A percentile compares a stretch with the other conserved stretches of the same genome.
Conservation (phyloP, 768 basidiomycete species). For the Boletales sp. region DNA sequence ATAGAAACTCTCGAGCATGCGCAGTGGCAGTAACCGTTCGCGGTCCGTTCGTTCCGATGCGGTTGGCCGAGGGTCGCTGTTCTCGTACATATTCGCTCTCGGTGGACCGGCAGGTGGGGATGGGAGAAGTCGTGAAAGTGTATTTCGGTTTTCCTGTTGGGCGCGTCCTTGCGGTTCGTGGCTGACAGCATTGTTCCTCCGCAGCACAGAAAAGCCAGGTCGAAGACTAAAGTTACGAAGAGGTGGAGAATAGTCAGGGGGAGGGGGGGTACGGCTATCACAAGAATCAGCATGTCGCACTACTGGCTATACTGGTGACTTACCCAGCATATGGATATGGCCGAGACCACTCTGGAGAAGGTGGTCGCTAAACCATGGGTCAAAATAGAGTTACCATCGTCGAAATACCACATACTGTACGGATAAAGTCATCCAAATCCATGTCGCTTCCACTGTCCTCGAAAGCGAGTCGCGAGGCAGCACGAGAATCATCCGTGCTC, state of each 20-base stretch:
- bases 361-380: constrained; percentile 19
- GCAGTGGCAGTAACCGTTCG: constrained; percentile 21
- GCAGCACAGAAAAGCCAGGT: constrained; percentile 12
- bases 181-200: constrained; percentile 5
- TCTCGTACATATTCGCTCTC: constrained; percentile 13
- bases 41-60: constrained; percentile 20
- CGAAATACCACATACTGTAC: constrained; percentile 7
- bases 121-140: constrained; percentile 9
- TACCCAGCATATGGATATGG: constrained; percentile 27
- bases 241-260: constrained; percentile 16
- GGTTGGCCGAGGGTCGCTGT: constrained; percentile 3
- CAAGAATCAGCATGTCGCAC: not conserved
- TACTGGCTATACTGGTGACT: not conserved
- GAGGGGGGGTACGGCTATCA: constrained; percentile 23
- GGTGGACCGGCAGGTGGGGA: constrained; percentile 6
- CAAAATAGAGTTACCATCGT: not conserved
- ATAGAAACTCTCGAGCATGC: constrained; percentile 21
- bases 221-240: constrained; percentile 16
- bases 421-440: constrained; percentile 21
- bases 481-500: constrained; percentile 10
- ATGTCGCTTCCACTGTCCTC: constrained; percentile 28
- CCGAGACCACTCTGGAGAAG: constrained; percentile 24
- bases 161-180: constrained; percentile 8
- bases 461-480: constrained; percentile 9
- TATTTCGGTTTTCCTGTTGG: constrained; percentile 11